Conservation (phyloP, 2,329 filamentous ascomycete species). For the Colletotrichum liaoningense region DNA sequence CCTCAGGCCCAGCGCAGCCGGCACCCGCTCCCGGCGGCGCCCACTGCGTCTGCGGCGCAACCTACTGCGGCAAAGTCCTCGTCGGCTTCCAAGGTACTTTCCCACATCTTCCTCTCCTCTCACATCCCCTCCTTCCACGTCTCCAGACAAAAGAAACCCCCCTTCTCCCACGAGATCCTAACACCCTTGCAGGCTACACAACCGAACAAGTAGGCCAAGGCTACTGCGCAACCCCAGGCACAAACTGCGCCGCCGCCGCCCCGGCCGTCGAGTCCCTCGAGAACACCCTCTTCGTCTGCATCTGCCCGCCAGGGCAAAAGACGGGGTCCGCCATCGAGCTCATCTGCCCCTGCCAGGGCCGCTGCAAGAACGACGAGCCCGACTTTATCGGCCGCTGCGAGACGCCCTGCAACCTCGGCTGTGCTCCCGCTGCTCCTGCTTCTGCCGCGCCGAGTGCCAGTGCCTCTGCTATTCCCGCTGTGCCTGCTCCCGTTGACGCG, state of each 20-base stretch:
- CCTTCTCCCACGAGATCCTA: too few relatives aligned
- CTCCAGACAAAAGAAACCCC: too few relatives aligned
- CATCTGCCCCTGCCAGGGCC: constrained; percentile 51
- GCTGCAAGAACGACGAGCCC: constrained; percentile 51
- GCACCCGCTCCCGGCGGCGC: constrained; percentile 41
- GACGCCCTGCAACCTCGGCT: constrained; percentile 49
- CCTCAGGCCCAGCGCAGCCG: constrained; percentile 9
- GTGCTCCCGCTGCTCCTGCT: constrained; percentile 33
- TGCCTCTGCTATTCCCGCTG: not conserved
- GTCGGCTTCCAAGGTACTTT: constrained; percentile 38
- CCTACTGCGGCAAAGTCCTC: constrained; percentile 53
- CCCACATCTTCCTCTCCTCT: not conserved
- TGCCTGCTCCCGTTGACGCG: not conserved
- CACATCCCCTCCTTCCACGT: too few relatives aligned
- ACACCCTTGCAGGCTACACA: constrained; percentile 24
- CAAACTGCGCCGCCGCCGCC: constrained; percentile 44
- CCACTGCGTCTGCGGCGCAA: constrained; percentile 55
- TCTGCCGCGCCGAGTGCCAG: not conserved
- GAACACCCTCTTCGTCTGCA: constrained; percentile 51
- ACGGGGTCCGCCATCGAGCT: constrained; percentile 49
- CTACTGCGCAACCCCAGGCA: constrained; percentile 52
- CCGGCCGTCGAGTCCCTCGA: constrained; percentile 44
- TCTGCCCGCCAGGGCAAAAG: constrained; percentile 48
- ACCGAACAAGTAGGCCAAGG: constrained; percentile 45
- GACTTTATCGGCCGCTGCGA: constrained; percentile 54